Conservation (phyloP, 495 filamentous ascomycete species). For the Darksidea phi region DNA sequence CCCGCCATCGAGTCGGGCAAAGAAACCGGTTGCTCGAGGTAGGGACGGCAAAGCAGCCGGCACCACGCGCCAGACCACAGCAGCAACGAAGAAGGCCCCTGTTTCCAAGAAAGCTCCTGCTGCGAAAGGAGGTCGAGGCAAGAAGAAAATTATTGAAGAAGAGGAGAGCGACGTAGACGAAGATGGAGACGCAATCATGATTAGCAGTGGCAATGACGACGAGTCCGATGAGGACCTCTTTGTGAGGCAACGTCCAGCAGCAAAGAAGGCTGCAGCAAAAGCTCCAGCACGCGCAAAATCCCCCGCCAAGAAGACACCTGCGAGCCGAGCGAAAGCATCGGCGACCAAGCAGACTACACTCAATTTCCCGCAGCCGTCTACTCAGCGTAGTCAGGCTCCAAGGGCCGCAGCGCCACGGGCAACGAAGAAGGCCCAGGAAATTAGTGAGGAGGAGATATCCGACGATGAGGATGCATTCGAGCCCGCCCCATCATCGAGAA, state of each 20-base stretch:
- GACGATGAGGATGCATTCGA: conserved; percentile 76
- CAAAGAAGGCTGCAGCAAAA: conserved; percentile 50
- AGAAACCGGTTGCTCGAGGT: conserved; percentile 47
- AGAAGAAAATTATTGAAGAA: conserved; percentile 38
- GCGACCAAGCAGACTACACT: conserved; percentile 67
- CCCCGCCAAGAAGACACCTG: conserved; percentile 44
- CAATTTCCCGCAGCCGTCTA: conserved; percentile 64
- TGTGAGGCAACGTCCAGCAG: conserved; percentile 51
- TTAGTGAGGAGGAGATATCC: conserved; percentile 71
- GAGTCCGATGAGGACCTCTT: conserved; percentile 54
- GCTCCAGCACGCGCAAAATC: conserved; percentile 38
- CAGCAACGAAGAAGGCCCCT: conserved; percentile 43
- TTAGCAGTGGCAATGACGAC: conserved; percentile 63
- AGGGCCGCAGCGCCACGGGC: conserved; percentile 44
- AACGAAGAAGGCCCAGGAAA: conserved; percentile 42
- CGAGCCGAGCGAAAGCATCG: conserved; percentile 34
- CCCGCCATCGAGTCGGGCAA: conserved; percentile 39
- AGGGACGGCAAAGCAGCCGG: conserved; percentile 48
- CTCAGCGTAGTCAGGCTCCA: conserved; percentile 42
- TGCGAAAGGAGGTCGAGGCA: conserved; percentile 46
- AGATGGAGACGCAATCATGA: conserved; percentile 47
- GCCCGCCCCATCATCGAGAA: conserved; percentile 28
- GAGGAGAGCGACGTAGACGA: conserved; percentile 54
- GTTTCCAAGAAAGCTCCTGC: conserved; percentile 39
- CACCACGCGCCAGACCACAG: conserved; percentile 44